Conservation (phyloP, 2,329 filamentous ascomycete genomes). For the Trichoderma pleuroti region DNA sequence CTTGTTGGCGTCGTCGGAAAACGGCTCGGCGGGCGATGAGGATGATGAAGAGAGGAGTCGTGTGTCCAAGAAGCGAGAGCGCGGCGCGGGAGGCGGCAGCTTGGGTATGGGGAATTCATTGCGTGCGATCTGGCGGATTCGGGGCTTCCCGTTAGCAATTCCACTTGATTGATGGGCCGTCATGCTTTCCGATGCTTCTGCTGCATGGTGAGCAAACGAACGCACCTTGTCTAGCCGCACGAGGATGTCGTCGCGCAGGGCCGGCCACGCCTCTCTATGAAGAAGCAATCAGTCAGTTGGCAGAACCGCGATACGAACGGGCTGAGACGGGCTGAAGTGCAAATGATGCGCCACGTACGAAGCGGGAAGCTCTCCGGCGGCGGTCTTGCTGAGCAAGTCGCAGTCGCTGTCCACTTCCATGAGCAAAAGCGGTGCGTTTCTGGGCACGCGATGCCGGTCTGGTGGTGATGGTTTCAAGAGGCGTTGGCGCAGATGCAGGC, state of each 20-base stretch:
- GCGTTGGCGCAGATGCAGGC: neutral
- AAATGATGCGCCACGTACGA: constrained; percentile 44
- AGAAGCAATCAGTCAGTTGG: constrained; percentile 22
- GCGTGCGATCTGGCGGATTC: constrained; percentile 60
- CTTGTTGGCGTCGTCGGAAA: constrained; percentile 61
- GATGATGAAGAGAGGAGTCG: constrained; percentile 45
- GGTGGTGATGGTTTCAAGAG: neutral
- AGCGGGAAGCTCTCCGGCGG: constrained; percentile 51
- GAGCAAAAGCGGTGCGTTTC: constrained; percentile 10
- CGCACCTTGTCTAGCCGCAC: constrained; percentile 62
- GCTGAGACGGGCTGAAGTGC: neutral
- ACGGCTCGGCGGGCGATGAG: constrained; percentile 42
- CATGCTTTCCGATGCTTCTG: neutral
- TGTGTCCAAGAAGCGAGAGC: constrained; percentile 37
- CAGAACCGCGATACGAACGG: neutral
- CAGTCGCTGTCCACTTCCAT: constrained; percentile 52
- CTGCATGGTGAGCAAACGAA: neutral
- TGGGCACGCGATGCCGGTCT: constrained; percentile 2
- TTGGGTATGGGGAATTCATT: constrained; percentile 71
- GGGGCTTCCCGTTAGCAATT: neutral
- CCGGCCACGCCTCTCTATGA: constrained; percentile 64
- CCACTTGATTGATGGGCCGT: neutral
- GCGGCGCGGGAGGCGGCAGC: constrained; percentile 46
- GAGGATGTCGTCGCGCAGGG: constrained; percentile 61
- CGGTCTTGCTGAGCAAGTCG: constrained; percentile 46